A percentile compares a stretch with the other conserved stretches of the same genome.
phyloP scores from a whole-genome alignment of 768 basidiomycete species.

The Xanthoconium stramineum region DNA sequence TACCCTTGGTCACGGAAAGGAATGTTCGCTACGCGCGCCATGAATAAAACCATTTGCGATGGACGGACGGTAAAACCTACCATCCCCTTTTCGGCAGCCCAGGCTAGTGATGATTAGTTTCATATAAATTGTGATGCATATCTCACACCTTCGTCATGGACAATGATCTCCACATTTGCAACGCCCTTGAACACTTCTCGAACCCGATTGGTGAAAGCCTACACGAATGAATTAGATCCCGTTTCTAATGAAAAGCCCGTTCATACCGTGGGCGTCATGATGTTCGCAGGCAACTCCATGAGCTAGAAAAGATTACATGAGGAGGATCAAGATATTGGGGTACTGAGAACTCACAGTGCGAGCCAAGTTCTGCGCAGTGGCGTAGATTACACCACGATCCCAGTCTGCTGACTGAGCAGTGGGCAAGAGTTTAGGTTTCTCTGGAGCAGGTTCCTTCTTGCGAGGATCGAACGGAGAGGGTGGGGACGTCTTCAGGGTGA shows the following conservation, averaged over 20 bases:
- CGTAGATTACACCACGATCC: constrained; percentile 72
- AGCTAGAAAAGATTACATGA: constrained; percentile 42
- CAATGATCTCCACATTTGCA: constrained; percentile 63
- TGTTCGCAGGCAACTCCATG: constrained; percentile 82
- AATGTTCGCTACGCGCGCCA: constrained; percentile 57
- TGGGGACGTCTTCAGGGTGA: constrained; percentile 73
- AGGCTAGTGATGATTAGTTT: constrained; percentile 41
- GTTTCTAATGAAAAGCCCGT: background rate
- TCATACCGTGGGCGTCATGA: constrained; percentile 77
- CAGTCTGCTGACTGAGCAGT: constrained; percentile 50
- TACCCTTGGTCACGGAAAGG: constrained; percentile 83
- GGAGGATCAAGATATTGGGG: background rate
- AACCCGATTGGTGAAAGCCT: constrained; percentile 72
- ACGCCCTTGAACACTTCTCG: constrained; percentile 63
- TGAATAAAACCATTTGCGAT: background rate
- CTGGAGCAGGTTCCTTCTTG: constrained; percentile 47
- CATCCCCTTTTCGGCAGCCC: constrained; percentile 86
- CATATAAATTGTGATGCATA: background rate
- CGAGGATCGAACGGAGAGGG: constrained; percentile 65
- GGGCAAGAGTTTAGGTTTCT: constrained; percentile 49
- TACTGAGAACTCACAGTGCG: constrained; percentile 51
- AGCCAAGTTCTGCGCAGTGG: constrained; percentile 75
- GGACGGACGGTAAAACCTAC: constrained; percentile 32
- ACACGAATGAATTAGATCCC: background rate
- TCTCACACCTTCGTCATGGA: constrained; percentile 66